These are phyloP conservation scores for Hibiscus mutabilis DNA, from an alignment of 345 rosid genomes.

Conservation along the genomic window DNA sequence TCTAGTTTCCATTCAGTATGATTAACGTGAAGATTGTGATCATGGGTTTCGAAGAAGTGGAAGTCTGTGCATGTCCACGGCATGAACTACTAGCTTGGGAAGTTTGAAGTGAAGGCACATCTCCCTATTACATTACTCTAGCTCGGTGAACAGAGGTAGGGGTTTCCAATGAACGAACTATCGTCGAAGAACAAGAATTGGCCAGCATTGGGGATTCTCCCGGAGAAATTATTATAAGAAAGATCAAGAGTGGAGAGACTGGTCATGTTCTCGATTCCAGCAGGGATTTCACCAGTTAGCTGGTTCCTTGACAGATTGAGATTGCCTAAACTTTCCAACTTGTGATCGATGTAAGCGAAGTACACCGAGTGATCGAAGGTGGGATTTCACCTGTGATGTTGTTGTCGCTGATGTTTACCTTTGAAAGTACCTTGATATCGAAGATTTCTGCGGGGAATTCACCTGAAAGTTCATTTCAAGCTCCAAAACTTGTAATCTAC, in stretches of 20 bases:
- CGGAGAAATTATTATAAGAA: constrained; percentile 55
- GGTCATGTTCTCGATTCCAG: constrained; percentile 53
- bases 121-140: too few species aligned
- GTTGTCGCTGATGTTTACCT: too few species aligned
- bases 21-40: constrained; percentile 33
- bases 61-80: constrained; percentile 7
- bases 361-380: too few species aligned
- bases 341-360: neutral
- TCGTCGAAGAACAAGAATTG: constrained; percentile 67
- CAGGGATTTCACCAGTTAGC: constrained; percentile 58
- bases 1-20: constrained; percentile 14
- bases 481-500: too few species aligned
- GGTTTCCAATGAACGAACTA: constrained; percentile 61
- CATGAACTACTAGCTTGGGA: constrained; percentile 12
- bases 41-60: constrained; percentile 33
- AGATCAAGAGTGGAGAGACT: constrained; percentile 47
- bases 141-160: constrained; percentile 52
- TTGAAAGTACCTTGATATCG: too few species aligned
- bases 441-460: too few species aligned
- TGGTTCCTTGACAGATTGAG: constrained; percentile 66
- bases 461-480: too few species aligned
- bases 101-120: too few species aligned
- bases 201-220: constrained; percentile 61
- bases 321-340: constrained; percentile 40
- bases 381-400: too few species aligned